Percentiles rank a stretch among this genome's conserved stretches.
These are phyloP conservation scores for Cydonia oblonga DNA, from an alignment of 331 rosid species.

Conservation along the genomic window DNA sequence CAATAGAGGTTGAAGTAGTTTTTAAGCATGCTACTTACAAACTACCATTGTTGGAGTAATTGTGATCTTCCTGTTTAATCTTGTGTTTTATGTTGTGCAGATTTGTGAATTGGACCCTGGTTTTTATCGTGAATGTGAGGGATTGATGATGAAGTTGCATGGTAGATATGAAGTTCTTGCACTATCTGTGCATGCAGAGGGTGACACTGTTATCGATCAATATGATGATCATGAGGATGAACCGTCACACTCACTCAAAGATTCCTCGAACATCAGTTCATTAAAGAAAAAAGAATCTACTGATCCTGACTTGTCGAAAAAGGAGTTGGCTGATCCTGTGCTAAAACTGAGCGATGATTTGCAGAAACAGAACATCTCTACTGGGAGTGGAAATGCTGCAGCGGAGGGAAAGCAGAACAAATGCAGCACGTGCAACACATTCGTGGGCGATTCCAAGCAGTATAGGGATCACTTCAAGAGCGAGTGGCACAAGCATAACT, in stretches of 20 bases:
- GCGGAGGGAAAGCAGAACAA: slow-evolving; percentile 57
- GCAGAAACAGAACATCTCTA: slow-evolving; percentile 49
- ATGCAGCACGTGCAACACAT: slow-evolving; percentile 58
- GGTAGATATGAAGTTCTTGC: slow-evolving; percentile 89
- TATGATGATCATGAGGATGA: slow-evolving; percentile 53
- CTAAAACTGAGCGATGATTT: slow-evolving; percentile 47
- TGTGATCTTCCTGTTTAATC: neutral
- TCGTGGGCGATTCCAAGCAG: slow-evolving; percentile 45
- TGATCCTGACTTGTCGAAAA: slow-evolving; percentile 1
- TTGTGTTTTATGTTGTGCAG: slow-evolving; percentile 25
- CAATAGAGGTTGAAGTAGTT: neutral
- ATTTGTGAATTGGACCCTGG: slow-evolving; percentile 84
- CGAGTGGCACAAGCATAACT: slow-evolving; percentile 92
- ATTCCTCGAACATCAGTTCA: neutral
- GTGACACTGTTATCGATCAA: slow-evolving; percentile 57
- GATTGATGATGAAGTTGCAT: slow-evolving; percentile 43
- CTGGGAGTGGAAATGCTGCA: slow-evolving; percentile 13
- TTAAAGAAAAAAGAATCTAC: neutral
- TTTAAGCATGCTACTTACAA: neutral
- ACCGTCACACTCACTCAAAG: slow-evolving; percentile 17
- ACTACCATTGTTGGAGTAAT: neutral
- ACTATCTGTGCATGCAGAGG: slow-evolving; percentile 61
- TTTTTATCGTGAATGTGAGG: slow-evolving; percentile 64
- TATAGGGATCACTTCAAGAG: slow-evolving; percentile 84
- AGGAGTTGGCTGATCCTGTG: slow-evolving; percentile 30